Conservation (phyloP, 78 protist genomes). For the Planoprotostelium fungivorum region DNA sequence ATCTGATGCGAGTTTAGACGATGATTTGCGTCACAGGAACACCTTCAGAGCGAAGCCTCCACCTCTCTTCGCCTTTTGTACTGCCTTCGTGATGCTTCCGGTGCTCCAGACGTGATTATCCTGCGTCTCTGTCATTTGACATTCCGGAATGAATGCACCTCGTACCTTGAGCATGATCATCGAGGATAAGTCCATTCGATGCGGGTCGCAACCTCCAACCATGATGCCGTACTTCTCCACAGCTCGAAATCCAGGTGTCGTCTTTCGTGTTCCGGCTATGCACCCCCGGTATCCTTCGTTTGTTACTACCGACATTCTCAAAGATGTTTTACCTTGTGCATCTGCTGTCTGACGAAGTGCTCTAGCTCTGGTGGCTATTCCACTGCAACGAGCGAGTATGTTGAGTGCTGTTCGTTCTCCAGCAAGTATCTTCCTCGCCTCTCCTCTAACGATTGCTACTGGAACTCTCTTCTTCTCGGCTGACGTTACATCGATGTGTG, state of each 20-base stretch:
- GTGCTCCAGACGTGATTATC: slow-evolving; percentile 90
- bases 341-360: background rate
- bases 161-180: slow-evolving; percentile 78
- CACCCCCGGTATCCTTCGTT: slow-evolving; percentile 35
- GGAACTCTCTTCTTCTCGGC: slow-evolving; percentile 11
- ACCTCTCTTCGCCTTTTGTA: slow-evolving; percentile 56
- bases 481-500: background rate
- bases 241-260: slow-evolving; percentile 89
- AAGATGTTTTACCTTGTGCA: background rate
- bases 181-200: slow-evolving; percentile 85
- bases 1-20: background rate
- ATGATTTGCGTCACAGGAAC: background rate
- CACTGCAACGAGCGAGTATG: slow-evolving; percentile 74
- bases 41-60: slow-evolving; percentile 85
- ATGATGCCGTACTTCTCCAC: slow-evolving; percentile 88
- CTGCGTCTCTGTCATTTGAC: too few relatives aligned
- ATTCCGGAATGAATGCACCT: too few relatives aligned
- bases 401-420: slow-evolving; percentile 92
- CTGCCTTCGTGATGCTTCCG: slow-evolving; percentile 77
- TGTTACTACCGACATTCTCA: background rate
- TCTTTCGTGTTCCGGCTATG: slow-evolving; percentile 92
- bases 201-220: slow-evolving; percentile 89
- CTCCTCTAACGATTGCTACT: slow-evolving; percentile 73
- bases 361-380: slow-evolving; percentile 70
- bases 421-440: slow-evolving; percentile 65